Evolutionary conservation across 23 red algal genomes (phyloP).

Genomic region (Gracilaria domingensis): DNA sequence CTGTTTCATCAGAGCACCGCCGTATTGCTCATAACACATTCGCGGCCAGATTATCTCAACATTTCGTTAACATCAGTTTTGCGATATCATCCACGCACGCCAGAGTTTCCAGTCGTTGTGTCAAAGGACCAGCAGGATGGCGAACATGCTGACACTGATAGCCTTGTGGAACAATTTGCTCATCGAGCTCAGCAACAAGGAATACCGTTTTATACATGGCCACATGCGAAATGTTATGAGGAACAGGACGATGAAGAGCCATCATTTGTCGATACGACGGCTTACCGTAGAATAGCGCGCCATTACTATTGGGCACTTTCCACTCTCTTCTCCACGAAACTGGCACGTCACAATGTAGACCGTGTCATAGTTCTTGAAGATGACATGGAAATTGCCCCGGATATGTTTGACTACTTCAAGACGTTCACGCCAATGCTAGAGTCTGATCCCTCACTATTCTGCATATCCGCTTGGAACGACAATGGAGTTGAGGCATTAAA

Average conservation of each 20-base stretch:
- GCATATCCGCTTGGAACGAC: conserved; percentile 79
- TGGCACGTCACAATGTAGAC: background rate
- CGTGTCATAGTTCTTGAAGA: conserved; percentile 79
- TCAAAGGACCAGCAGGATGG: conserved; percentile 70
- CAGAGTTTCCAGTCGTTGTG: conserved; percentile 57
- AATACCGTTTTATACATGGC: conserved; percentile 39
- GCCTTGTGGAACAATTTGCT: background rate
- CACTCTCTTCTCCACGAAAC: conserved; percentile 2
- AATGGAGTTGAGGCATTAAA: conserved; percentile 39
- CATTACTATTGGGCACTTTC: conserved; percentile 69
- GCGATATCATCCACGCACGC: conserved; percentile 35
- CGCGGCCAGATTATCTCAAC: conserved; percentile 60
- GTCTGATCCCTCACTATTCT: conserved; percentile 58
- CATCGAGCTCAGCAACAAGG: background rate
- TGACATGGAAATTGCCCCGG: conserved; percentile 67
- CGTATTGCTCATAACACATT: conserved; percentile 68
- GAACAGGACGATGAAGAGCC: conserved; percentile 15
- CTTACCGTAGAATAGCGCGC: conserved; percentile 60
- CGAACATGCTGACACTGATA: conserved; percentile 9
- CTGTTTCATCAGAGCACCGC: conserved; percentile 30
- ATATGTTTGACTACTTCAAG: conserved; percentile 66
- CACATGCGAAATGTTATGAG: conserved; percentile 47
- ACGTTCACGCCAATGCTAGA: conserved; percentile 57
- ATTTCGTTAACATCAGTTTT: conserved; percentile 41
- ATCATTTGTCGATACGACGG: conserved; percentile 31